Base-by-base conservation (phyloP, 2,329 filamentous ascomycete genomes). In the Claviceps capensis region DNA sequence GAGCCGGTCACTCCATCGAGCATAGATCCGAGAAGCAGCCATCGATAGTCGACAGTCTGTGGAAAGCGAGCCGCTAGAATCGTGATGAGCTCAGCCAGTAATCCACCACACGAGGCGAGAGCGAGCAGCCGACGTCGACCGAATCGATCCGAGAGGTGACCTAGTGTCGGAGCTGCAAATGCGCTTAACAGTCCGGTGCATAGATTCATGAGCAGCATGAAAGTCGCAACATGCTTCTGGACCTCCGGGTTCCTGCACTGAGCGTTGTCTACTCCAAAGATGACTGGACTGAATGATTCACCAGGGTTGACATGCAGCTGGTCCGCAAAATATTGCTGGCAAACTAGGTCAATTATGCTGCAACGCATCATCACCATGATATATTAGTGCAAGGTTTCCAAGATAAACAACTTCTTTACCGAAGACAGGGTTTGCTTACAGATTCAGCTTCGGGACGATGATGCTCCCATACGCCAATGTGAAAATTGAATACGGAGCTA, bases 1-100 rank as follows among this genome's bases (percentile, higher is more conserved):
- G 90, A 95, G 7, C 93, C 93, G 9, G 82, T 82, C 5, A 95
- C 62, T 4, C 93, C 93, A 62, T 98, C 93, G 46, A 90, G 73
- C 9, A 86, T 73, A 38, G 83, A 79, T 9, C 88, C 88, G 1
- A 91, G 65, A 5, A 97, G 70, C 22, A 98, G 71, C 78, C 87
- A 86, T 52, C 85, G 82, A 60, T 95, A 87, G 55, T 84, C 77
- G 49, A 95, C 70, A 0, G 69, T 69, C 11, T 89, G 81, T 0
- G 89, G 85, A 59, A 80, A 89, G 55, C 77, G 84, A 23, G 83
- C 89, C 2, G 88, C 83, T 4, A 93, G 63, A 53, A 95, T 86
- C 5, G 85, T 88, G 54, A 95, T 75, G 42, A 85, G 65, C 65
- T 97, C 93, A 48, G 76, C 80, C 1, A 82, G 54, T 4, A 96